These are phyloP conservation scores for Colletotrichum camelliae DNA, from an alignment of 2,329 filamentous ascomycete species.

Conservation along the genomic window DNA sequence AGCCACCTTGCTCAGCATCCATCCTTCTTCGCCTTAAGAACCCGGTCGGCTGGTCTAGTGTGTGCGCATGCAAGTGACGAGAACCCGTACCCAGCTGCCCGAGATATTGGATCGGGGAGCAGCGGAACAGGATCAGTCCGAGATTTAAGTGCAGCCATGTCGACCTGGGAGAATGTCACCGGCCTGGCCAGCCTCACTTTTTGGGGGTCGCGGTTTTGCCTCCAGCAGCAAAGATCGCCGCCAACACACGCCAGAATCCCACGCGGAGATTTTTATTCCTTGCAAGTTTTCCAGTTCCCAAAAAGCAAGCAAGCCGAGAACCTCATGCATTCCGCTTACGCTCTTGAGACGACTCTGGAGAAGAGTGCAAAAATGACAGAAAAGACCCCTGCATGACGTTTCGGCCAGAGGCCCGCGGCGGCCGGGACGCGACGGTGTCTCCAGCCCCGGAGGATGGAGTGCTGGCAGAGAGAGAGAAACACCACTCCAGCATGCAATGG, in stretches of 20 bases:
- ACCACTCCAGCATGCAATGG: not conserved
- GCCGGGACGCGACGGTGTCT: not conserved
- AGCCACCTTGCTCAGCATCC: not conserved
- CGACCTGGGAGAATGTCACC: not conserved
- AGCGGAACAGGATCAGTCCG: not conserved
- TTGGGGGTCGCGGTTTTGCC: not conserved
- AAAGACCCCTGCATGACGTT: not conserved
- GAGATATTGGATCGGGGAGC: not conserved
- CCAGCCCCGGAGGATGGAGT: not conserved
- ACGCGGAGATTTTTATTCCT: not conserved
- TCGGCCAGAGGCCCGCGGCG: not conserved
- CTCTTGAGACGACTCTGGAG: not conserved
- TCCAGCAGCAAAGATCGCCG: constrained; percentile 1
- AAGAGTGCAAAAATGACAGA: not conserved
- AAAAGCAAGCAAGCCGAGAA: not conserved
- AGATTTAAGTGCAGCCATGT: not conserved
- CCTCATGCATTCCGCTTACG: not conserved
- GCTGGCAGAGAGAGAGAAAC: not conserved
- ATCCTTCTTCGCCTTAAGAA: too few species aligned
- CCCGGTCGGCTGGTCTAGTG: not conserved
- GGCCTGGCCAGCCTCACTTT: constrained; percentile 13
- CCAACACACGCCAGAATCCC: not conserved
- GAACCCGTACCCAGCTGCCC: constrained; percentile 3
- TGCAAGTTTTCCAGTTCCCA: not conserved
- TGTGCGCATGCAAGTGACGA: not conserved